Conservation (phyloP, 1,284 basidiomycete species). For the Nidula niveotomentosa region DNA sequence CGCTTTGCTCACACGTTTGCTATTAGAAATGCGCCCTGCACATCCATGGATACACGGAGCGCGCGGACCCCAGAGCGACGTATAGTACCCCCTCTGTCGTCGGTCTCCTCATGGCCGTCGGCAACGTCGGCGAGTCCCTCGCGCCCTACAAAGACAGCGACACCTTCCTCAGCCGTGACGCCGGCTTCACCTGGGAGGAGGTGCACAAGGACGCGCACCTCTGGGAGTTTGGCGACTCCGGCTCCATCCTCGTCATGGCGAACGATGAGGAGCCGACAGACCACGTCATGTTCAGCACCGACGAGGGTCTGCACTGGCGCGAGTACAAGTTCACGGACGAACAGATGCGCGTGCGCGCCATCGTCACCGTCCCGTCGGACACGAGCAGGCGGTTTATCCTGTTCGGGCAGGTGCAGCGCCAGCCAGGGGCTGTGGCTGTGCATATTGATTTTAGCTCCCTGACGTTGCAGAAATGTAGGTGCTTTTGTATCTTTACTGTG, state of each 20-base stretch:
- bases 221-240: conserved; percentile 98
- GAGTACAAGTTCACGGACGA: conserved; percentile 84
- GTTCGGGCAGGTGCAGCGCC: conserved; percentile 64
- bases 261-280: conserved; percentile 96
- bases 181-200: conserved; percentile 97
- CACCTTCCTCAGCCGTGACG: conserved; percentile 96
- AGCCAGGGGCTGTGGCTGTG: conserved; percentile 62
- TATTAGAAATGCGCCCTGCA: conserved; percentile 82
- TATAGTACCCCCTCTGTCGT: conserved; percentile 92
- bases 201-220: conserved; percentile 97
- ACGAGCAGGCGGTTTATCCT: conserved; percentile 91
- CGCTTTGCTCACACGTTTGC: not conserved
- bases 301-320: conserved; percentile 88
- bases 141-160: conserved; percentile 86
- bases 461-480: conserved; percentile 74
- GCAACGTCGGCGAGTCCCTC: conserved; percentile 91
- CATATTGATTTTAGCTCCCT: conserved; percentile 90
- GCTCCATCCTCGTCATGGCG: conserved; percentile 89
- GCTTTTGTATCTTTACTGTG: not conserved
- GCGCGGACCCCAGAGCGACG: conserved; percentile 86
- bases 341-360: conserved; percentile 72
- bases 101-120: conserved; percentile 94
- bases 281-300: conserved; percentile 83
- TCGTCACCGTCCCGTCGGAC: conserved; percentile 90
- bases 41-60: conserved; percentile 95